phyloP scores from a whole-genome alignment of 73 alveolate species.

The Tetrahymena malaccensis region DNA sequence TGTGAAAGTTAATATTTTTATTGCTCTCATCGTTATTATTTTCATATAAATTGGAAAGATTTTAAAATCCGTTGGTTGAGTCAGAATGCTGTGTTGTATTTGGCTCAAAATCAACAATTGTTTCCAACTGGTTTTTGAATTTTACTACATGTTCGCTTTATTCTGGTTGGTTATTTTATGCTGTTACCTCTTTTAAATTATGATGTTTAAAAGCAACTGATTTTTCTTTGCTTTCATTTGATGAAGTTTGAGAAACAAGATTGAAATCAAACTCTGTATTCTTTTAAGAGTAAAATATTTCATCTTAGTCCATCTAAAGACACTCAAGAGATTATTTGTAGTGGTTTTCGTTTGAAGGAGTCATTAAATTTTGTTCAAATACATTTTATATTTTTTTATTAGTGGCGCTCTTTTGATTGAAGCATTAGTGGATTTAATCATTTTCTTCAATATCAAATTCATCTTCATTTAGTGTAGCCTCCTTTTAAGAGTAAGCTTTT shows the following conservation, averaged over 20 bases:
- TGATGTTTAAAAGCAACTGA: not conserved
- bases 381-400: not conserved
- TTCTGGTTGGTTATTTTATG: not conserved
- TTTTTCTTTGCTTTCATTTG: not conserved
- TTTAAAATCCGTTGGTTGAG: not conserved
- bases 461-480: not conserved
- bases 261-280: not conserved
- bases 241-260: not conserved
- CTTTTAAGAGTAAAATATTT: not conserved
- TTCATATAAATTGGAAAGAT: not conserved
- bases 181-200: not conserved
- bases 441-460: not conserved
- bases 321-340: not conserved
- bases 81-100: not conserved
- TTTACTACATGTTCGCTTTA: not conserved
- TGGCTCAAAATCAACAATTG: not conserved
- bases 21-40: not conserved
- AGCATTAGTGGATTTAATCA: not conserved
- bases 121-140: not conserved
- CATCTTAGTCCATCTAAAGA: not conserved
- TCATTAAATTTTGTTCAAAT: not conserved
- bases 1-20: not conserved
- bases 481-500: not conserved
- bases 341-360: not conserved
- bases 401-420: not conserved